Base-by-base conservation (phyloP, 495 filamentous ascomycete species). In the Daldinia childiae region DNA sequence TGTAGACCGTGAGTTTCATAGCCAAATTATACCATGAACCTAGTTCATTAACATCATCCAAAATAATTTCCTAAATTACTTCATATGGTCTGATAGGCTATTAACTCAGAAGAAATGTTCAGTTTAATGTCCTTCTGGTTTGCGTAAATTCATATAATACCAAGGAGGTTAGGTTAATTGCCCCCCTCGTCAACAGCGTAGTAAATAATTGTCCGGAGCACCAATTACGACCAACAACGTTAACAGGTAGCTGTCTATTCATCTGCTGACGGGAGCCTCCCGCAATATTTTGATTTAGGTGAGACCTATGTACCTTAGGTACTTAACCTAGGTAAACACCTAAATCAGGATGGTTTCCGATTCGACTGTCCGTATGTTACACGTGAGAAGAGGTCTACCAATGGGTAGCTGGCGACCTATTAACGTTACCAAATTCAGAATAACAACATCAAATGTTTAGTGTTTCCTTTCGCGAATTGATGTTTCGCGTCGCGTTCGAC, bases 401-500 rank as follows among this genome's bases (percentile, higher is more conserved):
- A 21, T 21, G n/a, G 7, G 24, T 34, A 58, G 29, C 56, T 62
- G 45, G 48, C 36, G 12, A 54, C 27, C 43, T 48, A 36, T 39
- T 57, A 50, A 26, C 34, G 54, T 50, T 57, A 43, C 50, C 50
- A 60, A 7, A 19, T 60, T 17, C 14, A 51, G 26, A 34, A 52
- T 14, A 48, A 50, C 45, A 52, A 62, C 36, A 12, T 56, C 27
- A 36, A 58, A 21, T 54, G 63, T 72, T 67, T 71, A 26, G 67
- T 69, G 67, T 69, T 64, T 59, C 67, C 34, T 41, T 48, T 58
- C 58, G 66, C 56, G 56, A 62, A 66, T 54, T 41, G 51, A 58
- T 9, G 55, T 63, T 60, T 72, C 74, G 74, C 72, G 74, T 76
- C 74, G 74, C 74, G 74, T 74, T 62, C 41, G 63, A 58, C 50